Evolutionary conservation across 2,329 filamentous ascomycete species (phyloP).

Genomic region (Monosporascus sp.): DNA sequence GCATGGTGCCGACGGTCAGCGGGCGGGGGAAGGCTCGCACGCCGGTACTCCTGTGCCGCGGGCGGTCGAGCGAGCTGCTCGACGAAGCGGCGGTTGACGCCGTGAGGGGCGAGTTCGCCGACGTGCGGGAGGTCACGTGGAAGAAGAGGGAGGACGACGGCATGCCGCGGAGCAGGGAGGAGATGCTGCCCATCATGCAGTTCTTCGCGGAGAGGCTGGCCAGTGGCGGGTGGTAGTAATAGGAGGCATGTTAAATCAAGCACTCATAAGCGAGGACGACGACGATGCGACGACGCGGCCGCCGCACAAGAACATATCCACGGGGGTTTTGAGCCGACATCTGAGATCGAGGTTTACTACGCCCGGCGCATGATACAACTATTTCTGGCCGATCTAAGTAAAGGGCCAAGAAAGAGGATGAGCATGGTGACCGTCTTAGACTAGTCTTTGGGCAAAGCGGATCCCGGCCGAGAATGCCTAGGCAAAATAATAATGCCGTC

Average conservation of each 20-base stretch:
- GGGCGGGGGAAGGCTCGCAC: conserved; percentile 52
- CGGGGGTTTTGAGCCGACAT: too few relatives aligned
- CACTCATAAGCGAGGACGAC: too few relatives aligned
- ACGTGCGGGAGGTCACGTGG: conserved; percentile 65
- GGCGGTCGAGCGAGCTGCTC: conserved; percentile 37
- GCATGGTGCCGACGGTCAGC: conserved; percentile 42
- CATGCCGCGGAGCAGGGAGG: conserved; percentile 79
- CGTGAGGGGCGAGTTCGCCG: conserved; percentile 59
- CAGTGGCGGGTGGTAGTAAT: conserved; percentile 16
- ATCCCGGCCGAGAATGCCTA: too few relatives aligned
- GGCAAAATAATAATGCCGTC: too few relatives aligned
- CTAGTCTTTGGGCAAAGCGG: too few relatives aligned
- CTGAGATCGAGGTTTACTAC: too few relatives aligned
- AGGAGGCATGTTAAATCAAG: neutral
- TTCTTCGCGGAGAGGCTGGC: conserved; percentile 64
- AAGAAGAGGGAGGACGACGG: conserved; percentile 59
- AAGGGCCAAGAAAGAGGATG: too few relatives aligned
- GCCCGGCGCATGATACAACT: too few relatives aligned
- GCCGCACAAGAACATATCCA: too few relatives aligned
- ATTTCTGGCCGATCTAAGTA: too few relatives aligned
- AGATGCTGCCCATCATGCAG: conserved; percentile 87
- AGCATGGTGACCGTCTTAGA: too few relatives aligned
- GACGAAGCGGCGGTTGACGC: conserved; percentile 58
- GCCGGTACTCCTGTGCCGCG: conserved; percentile 57
- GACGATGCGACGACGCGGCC: too few relatives aligned